Evolutionary conservation across 2,329 filamentous ascomycete genomes (phyloP), one percentile per base, ranked within the genome.

Genomic region (Blumeriella jaapii): DNA sequence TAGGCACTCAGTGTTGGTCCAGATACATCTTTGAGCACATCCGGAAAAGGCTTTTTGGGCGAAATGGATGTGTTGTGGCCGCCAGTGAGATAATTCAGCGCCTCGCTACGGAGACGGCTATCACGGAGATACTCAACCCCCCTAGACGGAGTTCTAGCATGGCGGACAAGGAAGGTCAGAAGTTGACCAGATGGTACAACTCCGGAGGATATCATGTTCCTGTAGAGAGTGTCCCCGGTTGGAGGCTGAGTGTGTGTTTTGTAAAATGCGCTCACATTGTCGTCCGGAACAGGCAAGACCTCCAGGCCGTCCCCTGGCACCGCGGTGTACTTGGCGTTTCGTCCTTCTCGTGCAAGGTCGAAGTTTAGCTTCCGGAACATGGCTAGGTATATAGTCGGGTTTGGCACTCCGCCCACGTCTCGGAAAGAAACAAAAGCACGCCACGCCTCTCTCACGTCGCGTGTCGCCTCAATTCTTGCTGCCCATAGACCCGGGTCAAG

Each of bases 221-320:
- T 51, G 39, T 78, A 80, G 3, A 87, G 61, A 32, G 69, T 61
- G 4, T 64, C 57, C 8, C 75, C 57, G 1, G 62, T 66, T 2
- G 81, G 81, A 1, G 79, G 72, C 10, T 64, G 60, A 27, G 74
- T 59, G n/a, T 72, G 65, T 24, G 73, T 67, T 45, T 71, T 72
- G 38, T 82, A 79, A 36, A 76, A 71, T n/a, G 76, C 68, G 39
- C 65, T 80, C 49, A 65, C 67, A 55, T 66, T 82, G 55, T 61
- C 59, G 36, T 71, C 65, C 13, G 75, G 59, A 13, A 73, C 64
- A 1, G 70, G 63, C 9, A 67, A 58, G 6, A 67, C 60, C 50
- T 78, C 73, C 41, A 58, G 64, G 24, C 61, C 61, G 46, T 82
- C 78, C 9, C 80, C 80, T 5, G 78, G 73, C 2, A 71, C 51